Percentiles rank a stretch among this genome's conserved stretches.
Conservation (phyloP, 139 green algal genomes). For the Ettlia oleoabundans region DNA sequence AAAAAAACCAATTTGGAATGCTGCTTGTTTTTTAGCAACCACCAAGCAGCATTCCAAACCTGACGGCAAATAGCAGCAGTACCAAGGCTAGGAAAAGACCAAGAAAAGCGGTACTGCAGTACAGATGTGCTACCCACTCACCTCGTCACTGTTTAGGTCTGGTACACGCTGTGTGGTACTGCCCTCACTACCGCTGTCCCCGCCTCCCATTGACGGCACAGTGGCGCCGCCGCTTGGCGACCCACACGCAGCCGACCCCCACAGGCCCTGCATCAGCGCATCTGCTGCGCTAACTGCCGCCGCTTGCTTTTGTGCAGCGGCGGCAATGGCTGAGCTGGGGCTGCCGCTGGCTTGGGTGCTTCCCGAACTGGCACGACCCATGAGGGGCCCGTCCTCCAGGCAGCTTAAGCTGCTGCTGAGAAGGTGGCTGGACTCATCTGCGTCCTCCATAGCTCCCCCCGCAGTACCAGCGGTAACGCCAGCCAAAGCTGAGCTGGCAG, state of each 20-base stretch:
- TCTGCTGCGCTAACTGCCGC: not conserved
- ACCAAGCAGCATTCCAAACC: not conserved
- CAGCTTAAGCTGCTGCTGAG: constrained; percentile 32
- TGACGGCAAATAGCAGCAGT: not conserved
- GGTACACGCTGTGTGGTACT: not conserved
- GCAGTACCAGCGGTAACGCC: too few species aligned
- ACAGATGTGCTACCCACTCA: not conserved
- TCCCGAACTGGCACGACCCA: not conserved
- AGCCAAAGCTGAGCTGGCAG: too few species aligned
- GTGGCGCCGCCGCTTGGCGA: not conserved
- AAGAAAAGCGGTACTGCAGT: not conserved
- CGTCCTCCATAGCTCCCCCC: not conserved
- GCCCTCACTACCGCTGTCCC: not conserved
- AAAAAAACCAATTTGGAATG: too few species aligned
- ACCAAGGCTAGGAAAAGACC: too few species aligned
- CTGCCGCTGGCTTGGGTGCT: not conserved
- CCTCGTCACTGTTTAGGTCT: constrained; percentile 19
- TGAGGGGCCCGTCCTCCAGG: constrained; percentile 6
- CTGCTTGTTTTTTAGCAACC: too few species aligned
- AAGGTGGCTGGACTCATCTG: not conserved
- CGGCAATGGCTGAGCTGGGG: not conserved
- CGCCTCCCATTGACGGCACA: not conserved
- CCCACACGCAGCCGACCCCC: too few species aligned
- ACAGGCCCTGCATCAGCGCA: not conserved
- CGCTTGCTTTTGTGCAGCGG: not conserved